Percentiles rank a stretch among this genome's conserved stretches.
Conservation (phyloP, 441 rosid species). For the Rhodomyrtus psidioides region DNA sequence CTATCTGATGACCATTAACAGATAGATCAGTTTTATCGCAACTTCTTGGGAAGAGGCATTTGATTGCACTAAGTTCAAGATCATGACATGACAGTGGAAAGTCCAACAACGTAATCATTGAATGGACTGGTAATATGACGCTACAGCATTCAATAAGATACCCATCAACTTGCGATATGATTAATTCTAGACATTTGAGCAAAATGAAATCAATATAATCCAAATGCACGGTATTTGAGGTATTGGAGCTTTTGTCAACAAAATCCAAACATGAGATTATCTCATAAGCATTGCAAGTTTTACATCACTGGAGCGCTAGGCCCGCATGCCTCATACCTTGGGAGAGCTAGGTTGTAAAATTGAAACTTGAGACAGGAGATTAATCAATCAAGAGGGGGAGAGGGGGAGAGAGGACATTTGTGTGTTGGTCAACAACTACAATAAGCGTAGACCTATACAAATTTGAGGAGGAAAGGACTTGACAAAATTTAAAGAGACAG, state of each 20-base stretch:
- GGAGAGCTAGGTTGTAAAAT: not conserved
- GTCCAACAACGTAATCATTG: not conserved
- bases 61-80: not conserved
- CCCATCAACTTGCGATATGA: not conserved
- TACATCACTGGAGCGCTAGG: not conserved
- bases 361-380: not conserved
- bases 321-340: not conserved
- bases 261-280: not conserved
- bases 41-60: not conserved
- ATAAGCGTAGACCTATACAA: no score
- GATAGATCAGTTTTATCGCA: not conserved
- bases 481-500: not conserved
- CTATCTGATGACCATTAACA: not conserved
- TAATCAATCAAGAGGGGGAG: not conserved
- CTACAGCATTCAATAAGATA: not conserved
- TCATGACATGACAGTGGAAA: not conserved
- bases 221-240: not conserved
- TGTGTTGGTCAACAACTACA: not conserved
- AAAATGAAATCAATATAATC: not conserved
- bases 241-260: not conserved
- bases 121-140: not conserved
- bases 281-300: not conserved
- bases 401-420: no score
- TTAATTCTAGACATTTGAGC: not conserved
- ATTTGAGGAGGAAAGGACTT: not conserved